These are phyloP conservation scores for Candolleomyces eurysporus DNA, from an alignment of 768 basidiomycete genomes.

Conservation along the genomic window DNA sequence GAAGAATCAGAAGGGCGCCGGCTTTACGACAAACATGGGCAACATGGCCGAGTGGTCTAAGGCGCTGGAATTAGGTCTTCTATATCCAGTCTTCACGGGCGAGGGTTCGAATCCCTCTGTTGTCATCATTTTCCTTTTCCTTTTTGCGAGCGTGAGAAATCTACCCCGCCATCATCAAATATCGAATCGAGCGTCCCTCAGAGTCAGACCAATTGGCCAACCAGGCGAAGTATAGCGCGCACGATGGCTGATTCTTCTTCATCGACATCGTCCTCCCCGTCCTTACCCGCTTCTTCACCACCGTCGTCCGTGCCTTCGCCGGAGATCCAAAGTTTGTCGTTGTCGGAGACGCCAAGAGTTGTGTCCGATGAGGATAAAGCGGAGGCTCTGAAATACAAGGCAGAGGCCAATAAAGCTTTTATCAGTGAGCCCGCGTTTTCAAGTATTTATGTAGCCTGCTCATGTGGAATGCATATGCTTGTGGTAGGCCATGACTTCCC, in stretches of 20 bases:
- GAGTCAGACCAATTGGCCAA: too few relatives aligned
- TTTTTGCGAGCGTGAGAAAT: too few relatives aligned
- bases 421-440: slow-evolving; percentile 42
- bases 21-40: slow-evolving; percentile 21
- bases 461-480: neutral
- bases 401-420: slow-evolving; percentile 88
- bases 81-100: slow-evolving; percentile 10
- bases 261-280: slow-evolving; percentile 40
- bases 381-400: slow-evolving; percentile 72
- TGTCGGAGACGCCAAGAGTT: slow-evolving; percentile 36
- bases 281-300: slow-evolving; percentile 42
- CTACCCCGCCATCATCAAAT: too few relatives aligned
- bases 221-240: neutral
- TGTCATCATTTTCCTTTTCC: slow-evolving; percentile 8
- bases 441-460: neutral
- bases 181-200: too few relatives aligned
- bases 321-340: slow-evolving; percentile 46
- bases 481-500: slow-evolving; percentile 68
- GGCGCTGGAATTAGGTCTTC: slow-evolving; percentile 53
- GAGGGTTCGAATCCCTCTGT: slow-evolving; percentile 12
- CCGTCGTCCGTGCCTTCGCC: slow-evolving; percentile 60
- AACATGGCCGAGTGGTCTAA: slow-evolving; percentile 63
- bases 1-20: neutral
- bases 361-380: slow-evolving; percentile 71
- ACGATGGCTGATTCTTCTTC: slow-evolving; percentile 18